A percentile compares a stretch with the other conserved stretches of the same genome.
These are phyloP conservation scores for Nannizziopsis arthrosporioides DNA, from an alignment of 2,329 filamentous ascomycete genomes.

Conservation along the genomic window DNA sequence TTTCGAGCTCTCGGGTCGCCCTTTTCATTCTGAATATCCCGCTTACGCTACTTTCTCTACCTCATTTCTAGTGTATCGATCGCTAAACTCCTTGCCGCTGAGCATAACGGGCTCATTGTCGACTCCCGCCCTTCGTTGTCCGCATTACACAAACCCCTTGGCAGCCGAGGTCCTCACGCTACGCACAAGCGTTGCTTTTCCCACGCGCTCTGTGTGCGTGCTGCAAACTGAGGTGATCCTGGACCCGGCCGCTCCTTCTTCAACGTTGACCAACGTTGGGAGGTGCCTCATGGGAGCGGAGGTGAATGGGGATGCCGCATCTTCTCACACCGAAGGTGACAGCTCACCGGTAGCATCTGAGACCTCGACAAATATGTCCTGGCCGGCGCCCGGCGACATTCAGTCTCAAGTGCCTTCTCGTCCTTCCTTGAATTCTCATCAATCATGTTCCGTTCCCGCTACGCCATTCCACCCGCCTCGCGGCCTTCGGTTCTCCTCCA, in stretches of 20 bases:
- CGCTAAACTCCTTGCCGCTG: no score
- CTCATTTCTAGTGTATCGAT: no score
- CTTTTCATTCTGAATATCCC: no score
- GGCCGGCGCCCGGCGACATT: constrained; percentile 28
- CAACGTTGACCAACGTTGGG: constrained; percentile 26
- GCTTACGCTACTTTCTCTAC: no score
- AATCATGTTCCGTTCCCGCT: constrained; percentile 84
- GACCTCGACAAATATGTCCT: constrained; percentile 32
- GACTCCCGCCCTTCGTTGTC: no score
- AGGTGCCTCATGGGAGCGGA: constrained; percentile 32
- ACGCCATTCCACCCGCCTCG: constrained; percentile 83
- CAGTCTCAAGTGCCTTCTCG: constrained; percentile 30
- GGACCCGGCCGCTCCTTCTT: constrained; percentile 14
- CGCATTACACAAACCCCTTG: no score
- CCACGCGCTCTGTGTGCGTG: not conserved
- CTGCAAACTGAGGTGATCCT: not conserved
- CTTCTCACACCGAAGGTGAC: constrained; percentile 31
- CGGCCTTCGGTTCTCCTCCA: constrained; percentile 55
- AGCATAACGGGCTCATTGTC: no score
- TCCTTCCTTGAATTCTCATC: constrained; percentile 45
- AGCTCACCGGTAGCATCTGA: constrained; percentile 33
- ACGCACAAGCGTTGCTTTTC: not conserved
- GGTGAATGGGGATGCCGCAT: constrained; percentile 34
- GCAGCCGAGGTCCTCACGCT: no score
- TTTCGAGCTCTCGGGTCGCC: no score